phyloP scores from a whole-genome alignment of 2,329 filamentous ascomycete genomes.

The Orbilia oligospora region DNA sequence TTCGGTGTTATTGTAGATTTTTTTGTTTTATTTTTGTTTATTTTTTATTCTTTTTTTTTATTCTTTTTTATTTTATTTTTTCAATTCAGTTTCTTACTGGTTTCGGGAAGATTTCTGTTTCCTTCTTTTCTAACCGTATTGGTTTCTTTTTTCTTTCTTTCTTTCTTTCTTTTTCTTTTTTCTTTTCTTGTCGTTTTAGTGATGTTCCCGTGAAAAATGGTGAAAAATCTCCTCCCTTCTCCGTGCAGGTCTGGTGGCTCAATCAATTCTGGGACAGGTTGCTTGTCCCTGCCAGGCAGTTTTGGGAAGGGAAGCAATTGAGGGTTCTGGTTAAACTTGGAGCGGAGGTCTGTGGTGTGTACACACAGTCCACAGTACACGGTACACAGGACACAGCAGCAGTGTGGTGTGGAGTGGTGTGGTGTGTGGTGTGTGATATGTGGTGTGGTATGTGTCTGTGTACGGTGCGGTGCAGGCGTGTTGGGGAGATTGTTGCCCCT shows the following conservation, averaged over 20 bases:
- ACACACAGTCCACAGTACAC: too few species aligned
- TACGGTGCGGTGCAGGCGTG: not conserved
- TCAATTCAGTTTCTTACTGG: slow-evolving; percentile 9
- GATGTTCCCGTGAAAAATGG: slow-evolving; percentile 5
- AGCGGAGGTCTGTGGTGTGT: slow-evolving; percentile 1
- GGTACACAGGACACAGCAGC: too few species aligned
- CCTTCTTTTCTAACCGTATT: not conserved
- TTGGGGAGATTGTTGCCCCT: slow-evolving; percentile 44
- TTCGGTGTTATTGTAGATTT: not conserved
- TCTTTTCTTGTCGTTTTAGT: slow-evolving; percentile 5
- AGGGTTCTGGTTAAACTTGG: slow-evolving; percentile 24
- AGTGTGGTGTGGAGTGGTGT: too few species aligned
- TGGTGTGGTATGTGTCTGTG: not conserved
- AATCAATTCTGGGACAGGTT: slow-evolving; percentile 9
- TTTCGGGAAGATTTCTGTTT: slow-evolving; percentile 5
- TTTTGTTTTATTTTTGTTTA: not conserved
- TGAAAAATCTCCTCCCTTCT: slow-evolving; percentile 18
- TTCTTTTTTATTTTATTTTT: slow-evolving; percentile 5
- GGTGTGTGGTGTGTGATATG: not conserved
- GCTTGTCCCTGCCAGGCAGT: slow-evolving; percentile 34
- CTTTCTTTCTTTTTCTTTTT: slow-evolving; percentile 6
- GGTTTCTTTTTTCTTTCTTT: slow-evolving; percentile 22
- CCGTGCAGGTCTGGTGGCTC: slow-evolving; percentile 14
- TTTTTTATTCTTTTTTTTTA: slow-evolving; percentile 5
- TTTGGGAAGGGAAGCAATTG: slow-evolving; percentile 32